Base-by-base conservation (phyloP, 108 stramenopile genomes). In the Stephanodiscus triporus region DNA sequence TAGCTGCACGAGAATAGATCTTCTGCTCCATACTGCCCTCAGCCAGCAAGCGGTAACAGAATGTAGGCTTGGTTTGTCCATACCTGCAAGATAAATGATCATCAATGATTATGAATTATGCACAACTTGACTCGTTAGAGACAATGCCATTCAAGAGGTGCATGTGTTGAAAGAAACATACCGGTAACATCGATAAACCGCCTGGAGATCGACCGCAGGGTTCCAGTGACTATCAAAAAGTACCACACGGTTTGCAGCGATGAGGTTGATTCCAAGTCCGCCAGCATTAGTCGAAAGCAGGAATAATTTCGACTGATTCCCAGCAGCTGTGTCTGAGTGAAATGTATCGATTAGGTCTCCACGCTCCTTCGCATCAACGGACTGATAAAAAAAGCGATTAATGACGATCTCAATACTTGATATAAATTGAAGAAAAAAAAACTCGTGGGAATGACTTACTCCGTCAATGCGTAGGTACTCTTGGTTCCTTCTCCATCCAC, bases 21-120 rank as follows among this genome's bases (percentile, higher is more conserved):
- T 93, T 93, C 56, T 90, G 87, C 70, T 93, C 92, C 82, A 88
- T 88, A 9, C 87, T 80, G 2, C 89, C 89, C 72, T 93, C 86
- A 3, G 88, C 84, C n/a, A 93, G 75, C 17, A 93, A 80, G 11
- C 88, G 72, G 65, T 93, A 93, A 32, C 76, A 84, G 59, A 77
- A 91, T 29, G 87, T 87, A 42, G 83, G 72, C 59, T 88, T 88
- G 14, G 68, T 65, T 66, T 93, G 89, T 14, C 91, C 91, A 62
- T 85, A 90, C 16, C 91, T 77, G 54, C 0, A 10, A 22, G 37
- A 2, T 14, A 19, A 61, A n/a, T 59, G 24, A 27, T 23, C 3
- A 20, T 8, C 3, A n/a, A 55, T 38, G 22, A 58, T 34, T 9
- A 20, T 30, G 6, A 24, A 14, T 22, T 11, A 11, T 5, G 54